Conservation (phyloP, 2,329 filamentous ascomycete species). For the Colletotrichum lindemuthianum region DNA sequence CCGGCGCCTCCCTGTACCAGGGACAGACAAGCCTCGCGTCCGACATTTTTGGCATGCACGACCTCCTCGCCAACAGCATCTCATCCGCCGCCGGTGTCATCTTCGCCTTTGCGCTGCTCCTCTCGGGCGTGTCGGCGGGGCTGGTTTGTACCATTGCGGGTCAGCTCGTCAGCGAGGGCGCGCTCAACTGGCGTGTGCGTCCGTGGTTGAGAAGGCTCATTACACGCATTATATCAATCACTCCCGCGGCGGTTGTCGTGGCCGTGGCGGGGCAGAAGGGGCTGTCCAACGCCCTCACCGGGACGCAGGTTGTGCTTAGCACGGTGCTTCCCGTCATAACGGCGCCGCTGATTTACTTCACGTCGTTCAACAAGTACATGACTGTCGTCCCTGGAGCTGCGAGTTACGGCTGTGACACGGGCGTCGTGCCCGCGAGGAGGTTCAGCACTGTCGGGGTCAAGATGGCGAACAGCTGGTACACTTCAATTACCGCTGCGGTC, state of each 20-base stretch:
- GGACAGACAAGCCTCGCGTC: conserved; percentile 70
- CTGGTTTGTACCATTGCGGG: conserved; percentile 91
- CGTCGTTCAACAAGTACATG: conserved; percentile 83
- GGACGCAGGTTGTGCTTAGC: conserved; percentile 80
- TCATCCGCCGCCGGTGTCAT: conserved; percentile 81
- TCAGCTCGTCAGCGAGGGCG: conserved; percentile 88
- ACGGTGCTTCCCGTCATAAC: conserved; percentile 83
- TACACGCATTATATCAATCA: conserved; percentile 82
- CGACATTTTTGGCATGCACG: conserved; percentile 86
- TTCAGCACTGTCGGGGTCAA: conserved; percentile 51
- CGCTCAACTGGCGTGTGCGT: conserved; percentile 76
- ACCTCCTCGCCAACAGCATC: conserved; percentile 74
- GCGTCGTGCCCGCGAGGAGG: conserved; percentile 36
- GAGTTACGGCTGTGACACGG: conserved; percentile 25
- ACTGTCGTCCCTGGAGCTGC: conserved; percentile 31
- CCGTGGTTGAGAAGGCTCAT: conserved; percentile 84
- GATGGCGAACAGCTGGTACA: conserved; percentile 79
- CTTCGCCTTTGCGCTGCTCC: conserved; percentile 83
- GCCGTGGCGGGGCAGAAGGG: conserved; percentile 78
- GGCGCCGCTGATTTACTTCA: conserved; percentile 87
- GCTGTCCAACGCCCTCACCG: conserved; percentile 77
- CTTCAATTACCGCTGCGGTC: conserved; percentile 61
- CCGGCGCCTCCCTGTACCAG: conserved; percentile 78
- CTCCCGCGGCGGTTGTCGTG: conserved; percentile 84
- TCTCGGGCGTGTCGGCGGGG: conserved; percentile 83